Evolutionary conservation across 2,329 filamentous ascomycete species (phyloP), one percentile per base, ranked within the genome.

Genomic region (Pyrenophora graminea): DNA sequence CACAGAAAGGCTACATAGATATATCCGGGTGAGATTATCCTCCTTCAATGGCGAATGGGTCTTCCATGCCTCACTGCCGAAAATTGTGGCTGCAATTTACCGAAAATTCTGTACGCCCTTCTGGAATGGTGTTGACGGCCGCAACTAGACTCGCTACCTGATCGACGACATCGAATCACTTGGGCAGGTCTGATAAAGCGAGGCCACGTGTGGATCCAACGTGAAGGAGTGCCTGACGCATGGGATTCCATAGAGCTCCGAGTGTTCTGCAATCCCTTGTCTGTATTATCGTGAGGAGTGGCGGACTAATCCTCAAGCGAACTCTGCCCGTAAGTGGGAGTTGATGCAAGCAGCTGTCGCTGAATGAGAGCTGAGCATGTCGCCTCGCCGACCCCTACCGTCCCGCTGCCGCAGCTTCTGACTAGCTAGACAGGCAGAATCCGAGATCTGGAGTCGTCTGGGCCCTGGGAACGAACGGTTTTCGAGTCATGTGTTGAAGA

Each of bases 61-160:
- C 8, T 39, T 3, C n/a, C 27, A 39, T 49, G 39, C 40, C 18
- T 6, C 21, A 49, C 34, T 49, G 47, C 47, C 47, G 47, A 34
- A 30, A 38, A 25, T 45, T 40, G 34, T 32, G 47, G 47, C 47
- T 34, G 44, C 33, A 3, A 34, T 10, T 25, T 39, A 13, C 39
- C 40, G 40, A 39, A 38, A 25, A 25, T 25, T 25, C 23, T 25
- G 23, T 25, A 25, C 23, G 25, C 47, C 40, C 38, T 45, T 19
- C 47, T 39, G n/a, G 25, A 45, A 45, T 32, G 5, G 40, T 49
- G 31, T 33, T 8, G 15, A 45, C 3, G 36, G 45, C 41, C 48
- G 41, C 36, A 34, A 19, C 47, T 50, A 45, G 36, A 18, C 34
- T 25, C 23, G 23, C 23, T 25, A 25, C 23, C 23, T 25, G 7